phyloP scores from a whole-genome alignment of 2,329 filamentous ascomycete genomes.

The Fusarium phyllophilum region DNA sequence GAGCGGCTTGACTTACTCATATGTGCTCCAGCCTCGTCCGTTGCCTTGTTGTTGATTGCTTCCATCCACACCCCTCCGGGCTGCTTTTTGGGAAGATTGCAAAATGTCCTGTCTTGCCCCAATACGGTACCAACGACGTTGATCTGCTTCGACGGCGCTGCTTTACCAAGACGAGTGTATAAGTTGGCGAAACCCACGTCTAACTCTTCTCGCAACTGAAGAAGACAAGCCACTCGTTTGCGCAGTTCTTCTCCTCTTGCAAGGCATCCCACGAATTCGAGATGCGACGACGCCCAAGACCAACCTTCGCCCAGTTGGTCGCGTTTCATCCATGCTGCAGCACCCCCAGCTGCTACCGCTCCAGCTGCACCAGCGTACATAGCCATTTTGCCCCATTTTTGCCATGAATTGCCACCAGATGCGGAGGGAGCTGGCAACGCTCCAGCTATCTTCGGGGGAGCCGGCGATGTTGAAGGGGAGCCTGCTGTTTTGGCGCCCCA shows the following conservation, averaged over 20 bases:
- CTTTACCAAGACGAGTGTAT: constrained; percentile 83
- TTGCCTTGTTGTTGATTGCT: constrained; percentile 80
- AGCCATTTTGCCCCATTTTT: constrained; percentile 84
- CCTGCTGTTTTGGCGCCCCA: constrained; percentile 61
- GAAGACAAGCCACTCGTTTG: constrained; percentile 75
- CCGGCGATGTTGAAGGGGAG: constrained; percentile 28
- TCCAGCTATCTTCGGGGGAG: constrained; percentile 35
- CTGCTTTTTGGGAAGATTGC: constrained; percentile 75
- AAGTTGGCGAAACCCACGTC: constrained; percentile 84
- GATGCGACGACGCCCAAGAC: constrained; percentile 86
- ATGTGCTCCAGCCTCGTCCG: constrained; percentile 84
- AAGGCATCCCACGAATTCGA: constrained; percentile 92
- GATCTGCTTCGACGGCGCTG: constrained; percentile 65
- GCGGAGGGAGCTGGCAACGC: constrained; percentile 45
- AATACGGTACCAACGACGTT: constrained; percentile 67
- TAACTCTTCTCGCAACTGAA: constrained; percentile 71
- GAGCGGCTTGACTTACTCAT: constrained; percentile 62
- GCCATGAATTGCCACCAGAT: constrained; percentile 64
- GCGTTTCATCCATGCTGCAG: constrained; percentile 86
- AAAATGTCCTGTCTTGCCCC: constrained; percentile 84
- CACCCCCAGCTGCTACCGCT: constrained; percentile 82
- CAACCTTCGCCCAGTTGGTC: constrained; percentile 81
- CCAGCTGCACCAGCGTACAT: constrained; percentile 87
- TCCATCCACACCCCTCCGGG: constrained; percentile 70
- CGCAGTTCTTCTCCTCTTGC: constrained; percentile 85